phyloP scores from a whole-genome alignment of 106 monocot genomes.

The Phalaenopsis equestris region DNA sequence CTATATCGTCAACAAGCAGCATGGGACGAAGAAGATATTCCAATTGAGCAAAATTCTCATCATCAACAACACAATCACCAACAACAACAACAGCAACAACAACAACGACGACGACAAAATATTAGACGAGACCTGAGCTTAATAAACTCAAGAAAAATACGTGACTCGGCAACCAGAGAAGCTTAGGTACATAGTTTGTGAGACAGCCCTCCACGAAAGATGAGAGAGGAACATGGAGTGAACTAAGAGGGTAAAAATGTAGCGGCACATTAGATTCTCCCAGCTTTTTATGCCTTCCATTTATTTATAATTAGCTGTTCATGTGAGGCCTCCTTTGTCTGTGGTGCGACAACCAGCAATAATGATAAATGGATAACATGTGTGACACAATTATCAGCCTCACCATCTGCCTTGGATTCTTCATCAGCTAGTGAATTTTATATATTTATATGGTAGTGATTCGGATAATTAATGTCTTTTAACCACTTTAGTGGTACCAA shows the following conservation, averaged over 20 bases:
- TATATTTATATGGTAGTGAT: neutral
- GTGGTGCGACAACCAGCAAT: neutral
- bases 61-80: slow-evolving; percentile 7
- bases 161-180: too few relatives aligned
- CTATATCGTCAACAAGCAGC: slow-evolving; percentile 43
- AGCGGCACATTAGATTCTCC: neutral
- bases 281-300: neutral
- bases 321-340: neutral
- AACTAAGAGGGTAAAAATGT: neutral
- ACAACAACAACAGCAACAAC: slow-evolving; percentile 2
- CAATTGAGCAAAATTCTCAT: neutral
- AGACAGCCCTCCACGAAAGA: neutral
- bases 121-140: neutral
- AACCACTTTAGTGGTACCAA: too few relatives aligned
- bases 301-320: neutral
- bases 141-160: neutral
- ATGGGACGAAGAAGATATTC: slow-evolving; percentile 8
- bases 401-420: neutral
- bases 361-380: neutral
- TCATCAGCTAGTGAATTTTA: neutral
- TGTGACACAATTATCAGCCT: neutral
- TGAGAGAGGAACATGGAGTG: neutral
- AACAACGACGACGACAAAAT: slow-evolving; percentile 3
- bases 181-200: neutral
- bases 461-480: too few relatives aligned